phyloP scores from a whole-genome alignment of 2,329 filamentous ascomycete species.

The Chalaropsis ovoidea region DNA sequence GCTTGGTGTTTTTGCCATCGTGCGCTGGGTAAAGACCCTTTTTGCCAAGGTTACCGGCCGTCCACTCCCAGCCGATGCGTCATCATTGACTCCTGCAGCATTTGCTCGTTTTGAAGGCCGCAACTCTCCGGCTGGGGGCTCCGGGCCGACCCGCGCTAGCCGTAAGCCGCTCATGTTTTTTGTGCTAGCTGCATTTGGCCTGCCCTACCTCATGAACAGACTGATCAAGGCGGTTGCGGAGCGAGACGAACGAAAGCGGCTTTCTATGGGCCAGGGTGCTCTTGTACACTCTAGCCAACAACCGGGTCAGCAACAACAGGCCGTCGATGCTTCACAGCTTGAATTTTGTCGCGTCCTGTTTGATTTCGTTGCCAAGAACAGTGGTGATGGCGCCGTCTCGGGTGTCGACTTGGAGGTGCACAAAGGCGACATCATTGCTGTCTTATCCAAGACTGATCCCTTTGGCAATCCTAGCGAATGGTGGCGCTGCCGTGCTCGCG shows the following conservation, averaged over 20 bases:
- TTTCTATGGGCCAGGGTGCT: slow-evolving; percentile 37
- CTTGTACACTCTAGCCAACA: slow-evolving; percentile 38
- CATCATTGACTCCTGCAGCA: slow-evolving; percentile 74
- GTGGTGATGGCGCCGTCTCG: slow-evolving; percentile 39
- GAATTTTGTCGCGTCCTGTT: slow-evolving; percentile 94
- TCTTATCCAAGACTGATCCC: slow-evolving; percentile 84
- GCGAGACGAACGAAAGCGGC: slow-evolving; percentile 59
- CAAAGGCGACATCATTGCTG: slow-evolving; percentile 91
- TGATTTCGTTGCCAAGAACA: slow-evolving; percentile 72
- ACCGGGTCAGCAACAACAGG: slow-evolving; percentile 39
- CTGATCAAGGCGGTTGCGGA: slow-evolving; percentile 74
- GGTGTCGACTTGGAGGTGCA: slow-evolving; percentile 84
- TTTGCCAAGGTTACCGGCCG: slow-evolving; percentile 89
- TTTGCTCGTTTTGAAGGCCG: slow-evolving; percentile 84
- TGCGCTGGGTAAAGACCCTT: slow-evolving; percentile 87
- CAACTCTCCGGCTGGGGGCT: slow-evolving; percentile 45
- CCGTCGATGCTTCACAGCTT: slow-evolving; percentile 77
- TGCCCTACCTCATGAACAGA: slow-evolving; percentile 96
- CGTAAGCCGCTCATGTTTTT: slow-evolving; percentile 97
- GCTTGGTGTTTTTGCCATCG: slow-evolving; percentile 86
- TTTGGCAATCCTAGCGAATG: slow-evolving; percentile 87
- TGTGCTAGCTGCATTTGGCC: slow-evolving; percentile 81
- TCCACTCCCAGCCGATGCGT: slow-evolving; percentile 77
- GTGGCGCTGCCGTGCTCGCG: slow-evolving; percentile 89
- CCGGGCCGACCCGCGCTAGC: slow-evolving; percentile 62